Base-by-base conservation (phyloP, 2,329 filamentous ascomycete genomes). In the Fusarium sp. region DNA sequence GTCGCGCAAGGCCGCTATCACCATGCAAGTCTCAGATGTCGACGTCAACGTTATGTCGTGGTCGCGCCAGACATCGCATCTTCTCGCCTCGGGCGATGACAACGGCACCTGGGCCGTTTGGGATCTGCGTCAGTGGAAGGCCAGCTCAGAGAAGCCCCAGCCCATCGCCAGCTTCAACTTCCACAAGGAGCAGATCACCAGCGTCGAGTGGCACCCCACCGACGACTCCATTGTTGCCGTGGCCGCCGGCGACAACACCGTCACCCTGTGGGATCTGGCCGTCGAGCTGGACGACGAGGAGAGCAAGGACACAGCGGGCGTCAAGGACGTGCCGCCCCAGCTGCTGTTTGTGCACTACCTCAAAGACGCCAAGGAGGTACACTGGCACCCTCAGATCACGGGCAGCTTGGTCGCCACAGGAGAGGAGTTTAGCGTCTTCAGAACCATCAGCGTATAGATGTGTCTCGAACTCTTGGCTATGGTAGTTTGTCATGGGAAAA, bases 31-130 rank as follows among this genome's bases (percentile, higher is more conserved):
- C 70, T 96, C 92, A 77, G 85, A 89, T 58, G 90, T 90, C 50
- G 96, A 99, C 76, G 93, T 98, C 76, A 99, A 99, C 78, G 96
- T 99, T 66, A 92, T 98, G 82, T 96, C 92, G 64, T 99, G 96
- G 96, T 97, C 94, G 38, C 88, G 88, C 44, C 91, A 95, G 81
- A 97, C 95, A 1, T 89, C 90, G 22, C 94, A 98, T 79, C 88
- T 99, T 36, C 89, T 99, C 36, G 95, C 95, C 2, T 94, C 95
- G 0, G 96, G 96, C 44, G 94, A 93, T 67, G 96, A 99, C 76
- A 94, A 98, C 77, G 96, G 96, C 38, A 90, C 91, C 54, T 98
- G 95, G 94, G 94, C 88, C 2, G 95, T 98, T 24, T 99, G 96
- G 96, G 96, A 99, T 80, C 83, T 99, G 76, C 89, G 96, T 55